Conservation (phyloP, 225 moss, liverwort and hornwort genomes). For the Lunularia cruciata region DNA sequence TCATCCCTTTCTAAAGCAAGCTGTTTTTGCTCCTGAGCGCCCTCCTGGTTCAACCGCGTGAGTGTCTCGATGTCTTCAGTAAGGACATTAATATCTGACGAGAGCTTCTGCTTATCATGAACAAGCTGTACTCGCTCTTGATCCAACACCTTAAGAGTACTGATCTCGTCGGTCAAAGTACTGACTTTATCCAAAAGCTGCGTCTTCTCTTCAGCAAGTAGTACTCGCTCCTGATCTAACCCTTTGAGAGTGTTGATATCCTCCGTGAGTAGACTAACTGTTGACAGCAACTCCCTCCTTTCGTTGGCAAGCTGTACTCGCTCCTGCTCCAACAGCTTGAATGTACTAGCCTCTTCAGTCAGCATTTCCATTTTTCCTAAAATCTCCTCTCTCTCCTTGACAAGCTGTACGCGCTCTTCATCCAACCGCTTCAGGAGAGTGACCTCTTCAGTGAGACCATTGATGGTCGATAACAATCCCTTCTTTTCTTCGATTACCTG, state of each 20-base stretch:
- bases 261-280: constrained; percentile 19
- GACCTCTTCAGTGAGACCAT: constrained; percentile 25
- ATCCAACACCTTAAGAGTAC: constrained; percentile 28
- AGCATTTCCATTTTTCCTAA: constrained; percentile 9
- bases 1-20: constrained; percentile 28
- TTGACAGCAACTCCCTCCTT: constrained; percentile 20
- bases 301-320: constrained; percentile 26
- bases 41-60: constrained; percentile 21
- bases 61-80: constrained; percentile 23
- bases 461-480: constrained; percentile 9
- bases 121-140: constrained; percentile 29
- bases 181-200: constrained; percentile 16
- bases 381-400: constrained; percentile 30
- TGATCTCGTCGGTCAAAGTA: constrained; percentile 24
- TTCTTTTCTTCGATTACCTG: constrained; percentile 28
- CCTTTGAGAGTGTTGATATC: constrained; percentile 28
- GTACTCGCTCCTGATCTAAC: constrained; percentile 30
- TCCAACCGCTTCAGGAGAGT: constrained; percentile 23
- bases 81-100: constrained; percentile 9
- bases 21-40: constrained; percentile 15
- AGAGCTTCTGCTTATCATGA: constrained; percentile 15
- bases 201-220: constrained; percentile 16
- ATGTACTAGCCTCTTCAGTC: constrained; percentile 23
- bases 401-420: constrained; percentile 27
- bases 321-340: constrained; percentile 22